A percentile compares a stretch with the other conserved stretches of the same genome.
Evolutionary conservation across 352 stramenopile genomes (phyloP).

Genomic region (Phytophthora aleatoria): DNA sequence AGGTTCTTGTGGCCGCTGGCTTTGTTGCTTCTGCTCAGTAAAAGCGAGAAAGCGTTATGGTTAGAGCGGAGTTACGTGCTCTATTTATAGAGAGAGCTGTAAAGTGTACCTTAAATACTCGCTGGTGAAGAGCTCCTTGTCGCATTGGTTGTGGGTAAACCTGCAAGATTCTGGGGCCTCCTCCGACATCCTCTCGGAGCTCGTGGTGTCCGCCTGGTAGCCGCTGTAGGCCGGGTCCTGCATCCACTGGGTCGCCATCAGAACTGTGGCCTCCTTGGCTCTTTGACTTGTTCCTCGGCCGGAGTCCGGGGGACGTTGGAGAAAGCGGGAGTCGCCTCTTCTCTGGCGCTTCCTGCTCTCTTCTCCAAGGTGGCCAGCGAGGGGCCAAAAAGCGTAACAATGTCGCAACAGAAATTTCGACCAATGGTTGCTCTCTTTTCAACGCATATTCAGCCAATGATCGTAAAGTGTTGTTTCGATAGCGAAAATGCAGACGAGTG

Average conservation of each 20-base stretch:
- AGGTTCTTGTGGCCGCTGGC: conserved; percentile 86
- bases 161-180: conserved; percentile 15
- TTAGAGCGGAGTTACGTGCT: neutral
- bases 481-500: conserved; percentile 10
- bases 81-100: neutral
- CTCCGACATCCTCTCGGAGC: conserved; percentile 25
- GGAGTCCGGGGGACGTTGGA: neutral
- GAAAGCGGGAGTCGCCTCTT: conserved; percentile 27
- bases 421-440: neutral
- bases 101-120: conserved; percentile 68
- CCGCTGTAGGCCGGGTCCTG: conserved; percentile 16
- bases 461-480: neutral
- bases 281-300: conserved; percentile 5
- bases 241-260: conserved; percentile 35
- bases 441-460: conserved; percentile 15
- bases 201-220: conserved; percentile 11
- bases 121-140: conserved; percentile 73
- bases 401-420: conserved; percentile 12
- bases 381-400: conserved; percentile 21
- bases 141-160: conserved; percentile 76
- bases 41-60: neutral
- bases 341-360: conserved; percentile 32
- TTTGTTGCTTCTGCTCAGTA: conserved; percentile 75
- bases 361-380: conserved; percentile 20
- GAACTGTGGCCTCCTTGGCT: conserved; percentile 3